Conservation (phyloP, 345 rosid species). For the Barbarea vulgaris region DNA sequence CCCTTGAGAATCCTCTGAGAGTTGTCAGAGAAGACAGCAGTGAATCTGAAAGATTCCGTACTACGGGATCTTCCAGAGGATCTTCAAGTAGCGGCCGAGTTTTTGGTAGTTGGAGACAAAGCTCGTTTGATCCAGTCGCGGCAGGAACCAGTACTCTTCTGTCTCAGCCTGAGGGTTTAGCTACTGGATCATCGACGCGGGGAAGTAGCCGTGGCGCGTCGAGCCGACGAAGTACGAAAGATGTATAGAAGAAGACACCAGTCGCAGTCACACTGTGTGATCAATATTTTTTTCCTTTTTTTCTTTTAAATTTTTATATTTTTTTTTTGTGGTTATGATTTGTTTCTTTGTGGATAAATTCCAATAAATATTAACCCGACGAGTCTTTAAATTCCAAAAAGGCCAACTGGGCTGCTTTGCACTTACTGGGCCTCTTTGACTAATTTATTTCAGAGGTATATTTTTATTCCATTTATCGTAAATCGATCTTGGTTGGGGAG, state of each 20-base stretch:
- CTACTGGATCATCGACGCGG: conserved; percentile 27
- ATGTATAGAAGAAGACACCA: conserved; percentile 36
- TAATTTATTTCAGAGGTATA: neutral
- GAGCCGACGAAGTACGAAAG: conserved; percentile 38
- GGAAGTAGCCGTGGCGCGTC: conserved; percentile 43
- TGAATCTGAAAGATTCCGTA: conserved; percentile 68
- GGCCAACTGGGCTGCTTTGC: neutral
- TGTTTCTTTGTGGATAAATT: conserved; percentile 28
- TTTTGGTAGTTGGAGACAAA: conserved; percentile 88
- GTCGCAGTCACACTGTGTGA: neutral
- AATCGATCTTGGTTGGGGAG: too few relatives aligned
- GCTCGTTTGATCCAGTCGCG: conserved; percentile 51
- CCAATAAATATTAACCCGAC: neutral
- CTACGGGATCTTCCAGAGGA: conserved; percentile 63
- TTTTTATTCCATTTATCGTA: too few relatives aligned
- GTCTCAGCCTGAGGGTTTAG: conserved; percentile 36
- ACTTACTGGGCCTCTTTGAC: neutral
- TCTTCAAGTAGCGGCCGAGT: conserved; percentile 68
- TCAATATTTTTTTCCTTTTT: neutral
- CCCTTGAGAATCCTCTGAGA: conserved; percentile 88
- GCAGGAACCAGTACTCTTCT: conserved; percentile 43
- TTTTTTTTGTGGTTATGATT: conserved; percentile 26
- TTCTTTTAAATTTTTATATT: neutral
- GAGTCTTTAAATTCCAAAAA: neutral
- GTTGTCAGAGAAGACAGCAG: conserved; percentile 76